These are phyloP conservation scores for Hordeum vulgare DNA, from an alignment of 176 grass and related monocot species.

Conservation along the genomic window MorexV3_pseudomolecules_assembly NC_058523.1:41142363-41142862, in stretches of 20 bases:
- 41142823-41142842: no score
- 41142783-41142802: no score
- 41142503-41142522: constrained; percentile 17
- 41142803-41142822: no score
- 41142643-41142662: neutral
- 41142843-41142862: no score
- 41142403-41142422: constrained; percentile 6
- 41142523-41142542: constrained; percentile 36
- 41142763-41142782: no score
- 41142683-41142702: neutral
- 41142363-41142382: constrained; percentile 51
- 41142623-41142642: neutral
- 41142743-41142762: neutral
- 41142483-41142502: neutral
- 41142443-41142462: constrained; percentile 17
- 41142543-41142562: constrained; percentile 25
- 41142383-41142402: constrained; percentile 64
- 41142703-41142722: neutral
- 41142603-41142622: neutral
- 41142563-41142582: constrained; percentile 24
- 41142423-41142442: neutral
- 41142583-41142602: neutral
- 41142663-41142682: neutral
- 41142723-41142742: neutral
- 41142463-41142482: constrained; percentile 25